Evolutionary conservation across 2,329 filamentous ascomycete species (phyloP).

Genomic region (Aspergillus sergii): DNA sequence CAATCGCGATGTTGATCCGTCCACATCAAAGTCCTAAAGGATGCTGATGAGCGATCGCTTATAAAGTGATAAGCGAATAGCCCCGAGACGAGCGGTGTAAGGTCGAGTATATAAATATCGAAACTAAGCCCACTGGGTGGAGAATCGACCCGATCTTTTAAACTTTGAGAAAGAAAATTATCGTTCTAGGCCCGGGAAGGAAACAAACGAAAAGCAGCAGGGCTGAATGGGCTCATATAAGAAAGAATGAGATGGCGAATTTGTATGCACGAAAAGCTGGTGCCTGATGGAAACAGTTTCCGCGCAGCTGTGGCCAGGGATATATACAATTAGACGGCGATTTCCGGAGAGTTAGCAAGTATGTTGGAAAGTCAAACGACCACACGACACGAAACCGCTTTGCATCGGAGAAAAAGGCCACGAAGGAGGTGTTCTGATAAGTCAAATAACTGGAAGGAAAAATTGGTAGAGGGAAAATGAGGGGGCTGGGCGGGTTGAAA

Average conservation of each 20-base stretch:
- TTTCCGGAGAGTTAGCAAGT: not conserved
- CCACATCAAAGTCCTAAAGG: conserved; percentile 16
- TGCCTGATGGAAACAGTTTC: conserved; percentile 18
- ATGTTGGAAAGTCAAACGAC: not conserved
- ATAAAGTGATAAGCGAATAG: conserved; percentile 13
- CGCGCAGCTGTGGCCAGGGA: conserved; percentile 14
- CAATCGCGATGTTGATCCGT: conserved; percentile 1
- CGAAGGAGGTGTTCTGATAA: conserved; percentile 1
- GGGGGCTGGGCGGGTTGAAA: conserved; percentile 22
- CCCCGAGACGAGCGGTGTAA: conserved; percentile 27
- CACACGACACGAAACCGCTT: not conserved
- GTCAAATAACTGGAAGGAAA: conserved; percentile 6
- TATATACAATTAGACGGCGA: conserved; percentile 8
- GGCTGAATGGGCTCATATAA: not conserved
- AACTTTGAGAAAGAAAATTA: conserved; percentile 13
- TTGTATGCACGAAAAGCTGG: conserved; percentile 11
- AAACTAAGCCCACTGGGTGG: conserved; percentile 21
- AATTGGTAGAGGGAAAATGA: conserved; percentile 3
- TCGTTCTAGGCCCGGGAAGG: conserved; percentile 16
- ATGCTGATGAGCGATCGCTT: conserved; percentile 1
- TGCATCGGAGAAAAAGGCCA: not conserved
- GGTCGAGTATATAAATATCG: conserved; percentile 18
- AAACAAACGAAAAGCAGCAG: not conserved
- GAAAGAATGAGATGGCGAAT: conserved; percentile 6
- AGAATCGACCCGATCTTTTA: conserved; percentile 18